Percentiles rank a stretch among this genome's conserved stretches.
Evolutionary conservation across 441 rosid genomes (phyloP).

Genomic region (Croton laevigatus): DNA sequence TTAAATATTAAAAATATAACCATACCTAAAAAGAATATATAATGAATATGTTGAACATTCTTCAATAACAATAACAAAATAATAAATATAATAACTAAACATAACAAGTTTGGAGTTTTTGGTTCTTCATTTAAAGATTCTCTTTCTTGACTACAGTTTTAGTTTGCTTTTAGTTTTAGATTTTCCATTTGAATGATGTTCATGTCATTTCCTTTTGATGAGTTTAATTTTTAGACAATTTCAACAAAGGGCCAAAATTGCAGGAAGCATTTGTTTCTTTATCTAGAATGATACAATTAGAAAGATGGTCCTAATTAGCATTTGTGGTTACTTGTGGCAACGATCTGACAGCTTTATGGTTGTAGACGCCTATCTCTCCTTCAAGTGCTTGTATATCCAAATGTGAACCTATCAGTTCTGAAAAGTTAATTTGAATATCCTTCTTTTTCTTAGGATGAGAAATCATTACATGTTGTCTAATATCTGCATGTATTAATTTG

Average conservation of each 20-base stretch:
- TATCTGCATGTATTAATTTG: background rate
- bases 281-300: background rate
- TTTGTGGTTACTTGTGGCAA: background rate
- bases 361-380: constrained; percentile 2
- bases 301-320: background rate
- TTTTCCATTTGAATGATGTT: no score
- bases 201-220: no score
- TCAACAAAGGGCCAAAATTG: background rate
- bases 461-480: background rate
- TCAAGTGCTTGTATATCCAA: background rate
- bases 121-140: no score
- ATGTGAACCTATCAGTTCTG: constrained; percentile 2
- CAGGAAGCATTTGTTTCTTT: background rate
- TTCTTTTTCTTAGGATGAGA: constrained; percentile 9
- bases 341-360: background rate
- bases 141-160: no score
- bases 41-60: no score
- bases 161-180: no score
- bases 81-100: no score
- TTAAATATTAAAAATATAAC: no score
- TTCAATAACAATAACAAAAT: no score
- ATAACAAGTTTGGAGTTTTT: no score
- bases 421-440: background rate
- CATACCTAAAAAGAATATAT: no score
- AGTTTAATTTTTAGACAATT: background rate